A percentile compares a stretch with the other conserved stretches of the same genome.
Evolutionary conservation across 768 basidiomycete genomes (phyloP).

Genomic region (Mycena galericulata): DNA sequence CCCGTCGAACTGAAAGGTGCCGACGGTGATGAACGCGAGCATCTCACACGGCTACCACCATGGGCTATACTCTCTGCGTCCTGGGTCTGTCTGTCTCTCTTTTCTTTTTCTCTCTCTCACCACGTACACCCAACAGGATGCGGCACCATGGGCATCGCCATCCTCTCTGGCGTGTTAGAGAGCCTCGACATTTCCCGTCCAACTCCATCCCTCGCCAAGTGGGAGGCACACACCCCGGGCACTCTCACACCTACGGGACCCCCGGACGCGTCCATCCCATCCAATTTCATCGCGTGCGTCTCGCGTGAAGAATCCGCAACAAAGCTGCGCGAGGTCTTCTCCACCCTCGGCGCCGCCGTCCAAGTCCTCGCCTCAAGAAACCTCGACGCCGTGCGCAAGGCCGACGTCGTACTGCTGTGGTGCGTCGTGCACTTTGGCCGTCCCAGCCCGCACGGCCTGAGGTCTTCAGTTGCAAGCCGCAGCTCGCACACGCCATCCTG

Average conservation of each 20-base stretch:
- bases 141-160: conserved; percentile 97
- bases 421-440: conserved; percentile 49
- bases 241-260: conserved; percentile 75
- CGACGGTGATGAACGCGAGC: conserved; percentile 85
- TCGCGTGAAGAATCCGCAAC: conserved; percentile 79
- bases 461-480: conserved; percentile 97
- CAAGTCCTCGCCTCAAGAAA: conserved; percentile 81
- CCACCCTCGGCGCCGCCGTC: conserved; percentile 69
- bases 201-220: conserved; percentile 45
- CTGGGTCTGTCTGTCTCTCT: conserved; percentile 63
- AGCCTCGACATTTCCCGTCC: conserved; percentile 70
- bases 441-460: too few relatives aligned
- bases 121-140: conserved; percentile 71
- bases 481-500: conserved; percentile 83
- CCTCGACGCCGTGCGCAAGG: conserved; percentile 72
- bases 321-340: conserved; percentile 74
- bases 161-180: conserved; percentile 91
- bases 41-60: conserved; percentile 51
- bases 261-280: conserved; percentile 78
- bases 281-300: conserved; percentile 89
- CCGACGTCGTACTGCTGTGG: conserved; percentile 93
- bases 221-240: conserved; percentile 72
- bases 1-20: conserved; percentile 87
- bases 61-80: conserved; percentile 95
- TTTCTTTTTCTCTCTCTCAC: conserved; percentile 15